Conservation (phyloP, 2,329 filamentous ascomycete genomes). For the Hysterium pulicare region DNA sequence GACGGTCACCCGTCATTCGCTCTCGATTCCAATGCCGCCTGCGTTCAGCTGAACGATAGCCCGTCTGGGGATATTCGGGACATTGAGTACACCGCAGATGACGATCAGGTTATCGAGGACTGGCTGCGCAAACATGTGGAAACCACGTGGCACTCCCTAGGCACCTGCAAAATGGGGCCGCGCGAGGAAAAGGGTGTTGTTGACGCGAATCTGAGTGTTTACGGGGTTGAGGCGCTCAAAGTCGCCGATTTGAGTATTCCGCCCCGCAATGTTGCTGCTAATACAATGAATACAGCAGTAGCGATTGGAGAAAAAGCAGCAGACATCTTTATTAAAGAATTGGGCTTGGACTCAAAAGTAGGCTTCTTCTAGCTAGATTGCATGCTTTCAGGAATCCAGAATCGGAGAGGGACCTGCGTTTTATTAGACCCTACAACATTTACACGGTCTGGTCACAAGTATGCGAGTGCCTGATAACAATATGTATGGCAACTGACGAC, state of each 20-base stretch:
- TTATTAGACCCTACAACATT: too few species aligned
- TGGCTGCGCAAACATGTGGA: constrained; percentile 35
- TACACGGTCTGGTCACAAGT: too few species aligned
- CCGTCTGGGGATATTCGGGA: constrained; percentile 29
- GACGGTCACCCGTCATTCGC: constrained; percentile 38
- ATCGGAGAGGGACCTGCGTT: too few species aligned
- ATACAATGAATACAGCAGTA: constrained; percentile 47
- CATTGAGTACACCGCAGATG: constrained; percentile 49
- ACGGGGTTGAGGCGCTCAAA: constrained; percentile 41
- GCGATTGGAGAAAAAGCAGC: constrained; percentile 42
- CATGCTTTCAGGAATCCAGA: too few species aligned
- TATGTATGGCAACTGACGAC: too few species aligned
- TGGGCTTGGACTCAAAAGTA: too few species aligned
- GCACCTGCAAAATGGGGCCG: constrained; percentile 41
- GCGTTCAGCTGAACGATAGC: constrained; percentile 26
- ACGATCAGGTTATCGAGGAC: constrained; percentile 48
- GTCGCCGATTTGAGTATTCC: constrained; percentile 43
- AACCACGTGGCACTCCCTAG: constrained; percentile 43
- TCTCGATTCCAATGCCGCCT: constrained; percentile 45
- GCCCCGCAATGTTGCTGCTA: constrained; percentile 44
- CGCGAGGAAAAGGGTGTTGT: constrained; percentile 39
- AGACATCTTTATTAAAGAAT: constrained; percentile 38
- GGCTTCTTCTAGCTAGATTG: too few species aligned
- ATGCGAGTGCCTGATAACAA: too few species aligned
- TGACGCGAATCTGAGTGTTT: constrained; percentile 38